Percentiles rank a stretch among this genome's conserved stretches.
These are phyloP conservation scores for Geosmithia morbida DNA, from an alignment of 2,329 filamentous ascomycete genomes.

Conservation along the genomic window DNA sequence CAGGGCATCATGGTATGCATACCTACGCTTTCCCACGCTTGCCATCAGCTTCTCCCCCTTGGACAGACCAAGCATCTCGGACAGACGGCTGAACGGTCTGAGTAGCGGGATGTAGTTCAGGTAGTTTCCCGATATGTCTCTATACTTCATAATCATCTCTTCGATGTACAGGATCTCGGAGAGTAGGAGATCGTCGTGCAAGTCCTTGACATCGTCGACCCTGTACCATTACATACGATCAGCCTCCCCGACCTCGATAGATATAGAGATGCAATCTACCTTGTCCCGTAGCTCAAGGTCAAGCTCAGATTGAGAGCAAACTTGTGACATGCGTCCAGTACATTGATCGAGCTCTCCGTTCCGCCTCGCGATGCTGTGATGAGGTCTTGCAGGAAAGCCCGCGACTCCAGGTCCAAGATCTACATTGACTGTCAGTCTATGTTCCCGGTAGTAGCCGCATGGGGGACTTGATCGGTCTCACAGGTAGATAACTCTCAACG, in stretches of 20 bases:
- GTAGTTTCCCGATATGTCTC: constrained; percentile 7
- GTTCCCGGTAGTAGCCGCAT: neutral
- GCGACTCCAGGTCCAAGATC: constrained; percentile 49
- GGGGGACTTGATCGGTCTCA: neutral
- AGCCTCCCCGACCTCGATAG: neutral
- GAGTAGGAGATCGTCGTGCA: constrained; percentile 11
- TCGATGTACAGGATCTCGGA: constrained; percentile 9
- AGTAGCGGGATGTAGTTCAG: constrained; percentile 9
- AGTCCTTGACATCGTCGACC: constrained; percentile 5
- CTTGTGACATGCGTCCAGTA: constrained; percentile 47
- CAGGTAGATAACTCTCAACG: constrained; percentile 50
- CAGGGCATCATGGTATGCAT: constrained; percentile 7
- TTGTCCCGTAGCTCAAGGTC: constrained; percentile 49
- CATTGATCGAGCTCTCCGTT: constrained; percentile 35
- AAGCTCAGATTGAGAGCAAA: constrained; percentile 50
- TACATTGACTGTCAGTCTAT: neutral
- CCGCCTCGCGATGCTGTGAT: constrained; percentile 41
- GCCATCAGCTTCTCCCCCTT: constrained; percentile 2
- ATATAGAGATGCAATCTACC: constrained; percentile 10
- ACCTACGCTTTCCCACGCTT: constrained; percentile 7
- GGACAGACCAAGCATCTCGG: constrained; percentile 2
- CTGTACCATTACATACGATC: constrained; percentile 8
- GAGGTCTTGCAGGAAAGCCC: constrained; percentile 43
- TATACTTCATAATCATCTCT: constrained; percentile 6
- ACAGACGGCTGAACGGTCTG: constrained; percentile 4